Conservation (phyloP, 441 rosid genomes). For the Populus hybrid region DNA sequence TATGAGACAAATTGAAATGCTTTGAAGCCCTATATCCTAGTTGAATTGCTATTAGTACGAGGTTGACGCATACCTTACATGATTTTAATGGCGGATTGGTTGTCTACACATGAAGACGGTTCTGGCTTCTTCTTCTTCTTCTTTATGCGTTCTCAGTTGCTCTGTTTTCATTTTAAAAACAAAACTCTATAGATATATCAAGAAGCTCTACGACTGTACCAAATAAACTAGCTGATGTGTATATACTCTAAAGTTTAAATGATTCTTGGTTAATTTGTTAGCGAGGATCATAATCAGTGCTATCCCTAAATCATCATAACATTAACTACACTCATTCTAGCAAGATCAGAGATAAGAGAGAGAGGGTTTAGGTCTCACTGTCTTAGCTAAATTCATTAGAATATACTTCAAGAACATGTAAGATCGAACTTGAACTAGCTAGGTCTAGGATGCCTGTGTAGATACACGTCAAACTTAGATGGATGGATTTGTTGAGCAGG, state of each 20-base stretch:
- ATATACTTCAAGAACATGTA: not conserved
- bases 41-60: not conserved
- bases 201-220: not conserved
- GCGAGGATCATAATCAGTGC: not conserved
- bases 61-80: not conserved
- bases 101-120: not conserved
- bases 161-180: not conserved
- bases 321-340: not conserved
- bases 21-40: not conserved
- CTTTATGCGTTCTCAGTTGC: not conserved
- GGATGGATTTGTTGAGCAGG: no score
- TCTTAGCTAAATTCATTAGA: not conserved
- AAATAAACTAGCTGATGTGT: not conserved
- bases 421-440: not conserved
- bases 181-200: no score
- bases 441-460: not conserved
- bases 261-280: not conserved
- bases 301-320: not conserved
- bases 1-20: not conserved
- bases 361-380: not conserved
- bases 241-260: not conserved
- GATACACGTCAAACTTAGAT: not conserved
- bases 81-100: not conserved
- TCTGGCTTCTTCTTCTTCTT: not conserved
- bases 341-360: not conserved